phyloP scores from a whole-genome alignment of 331 rosid genomes.

The Rosa hybrid region DNA sequence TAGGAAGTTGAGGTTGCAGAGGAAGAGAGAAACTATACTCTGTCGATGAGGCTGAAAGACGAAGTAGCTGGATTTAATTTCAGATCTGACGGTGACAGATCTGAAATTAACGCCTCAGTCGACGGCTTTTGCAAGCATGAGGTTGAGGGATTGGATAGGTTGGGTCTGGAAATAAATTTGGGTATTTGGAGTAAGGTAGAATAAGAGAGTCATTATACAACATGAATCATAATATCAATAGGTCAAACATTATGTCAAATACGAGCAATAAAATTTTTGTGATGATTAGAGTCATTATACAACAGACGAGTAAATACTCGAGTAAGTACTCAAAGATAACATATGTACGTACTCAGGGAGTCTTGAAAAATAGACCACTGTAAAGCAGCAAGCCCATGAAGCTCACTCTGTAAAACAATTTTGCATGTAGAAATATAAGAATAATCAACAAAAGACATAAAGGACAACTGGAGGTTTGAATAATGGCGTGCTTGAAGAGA shows the following conservation, averaged over 20 bases:
- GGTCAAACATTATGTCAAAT: not conserved
- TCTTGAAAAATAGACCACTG: constrained; percentile 87
- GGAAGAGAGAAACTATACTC: too few relatives aligned
- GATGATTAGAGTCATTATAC: constrained; percentile 10
- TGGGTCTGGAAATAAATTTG: too few relatives aligned
- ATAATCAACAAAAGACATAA: not conserved
- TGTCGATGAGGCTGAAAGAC: too few relatives aligned
- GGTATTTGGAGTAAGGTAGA: too few relatives aligned
- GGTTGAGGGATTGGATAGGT: too few relatives aligned
- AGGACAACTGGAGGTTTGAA: not conserved
- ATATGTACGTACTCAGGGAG: constrained; percentile 65
- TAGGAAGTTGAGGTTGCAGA: too few relatives aligned
- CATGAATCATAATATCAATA: not conserved
- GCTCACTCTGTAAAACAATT: constrained; percentile 67
- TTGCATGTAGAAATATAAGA: constrained; percentile 25
- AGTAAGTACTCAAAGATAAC: not conserved
- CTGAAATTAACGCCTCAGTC: too few relatives aligned
- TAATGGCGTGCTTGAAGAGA: not conserved
- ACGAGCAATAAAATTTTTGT: not conserved
- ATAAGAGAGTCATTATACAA: too few relatives aligned
- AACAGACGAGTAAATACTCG: not conserved
- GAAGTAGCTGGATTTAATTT: too few relatives aligned
- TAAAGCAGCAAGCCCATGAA: constrained; percentile 86
- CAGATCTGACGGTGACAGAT: too few relatives aligned
- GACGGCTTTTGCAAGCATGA: too few relatives aligned